Percentiles rank a stretch among this genome's conserved stretches.
phyloP scores from a whole-genome alignment of 495 filamentous ascomycete genomes.

The Echria macrotheca region DNA sequence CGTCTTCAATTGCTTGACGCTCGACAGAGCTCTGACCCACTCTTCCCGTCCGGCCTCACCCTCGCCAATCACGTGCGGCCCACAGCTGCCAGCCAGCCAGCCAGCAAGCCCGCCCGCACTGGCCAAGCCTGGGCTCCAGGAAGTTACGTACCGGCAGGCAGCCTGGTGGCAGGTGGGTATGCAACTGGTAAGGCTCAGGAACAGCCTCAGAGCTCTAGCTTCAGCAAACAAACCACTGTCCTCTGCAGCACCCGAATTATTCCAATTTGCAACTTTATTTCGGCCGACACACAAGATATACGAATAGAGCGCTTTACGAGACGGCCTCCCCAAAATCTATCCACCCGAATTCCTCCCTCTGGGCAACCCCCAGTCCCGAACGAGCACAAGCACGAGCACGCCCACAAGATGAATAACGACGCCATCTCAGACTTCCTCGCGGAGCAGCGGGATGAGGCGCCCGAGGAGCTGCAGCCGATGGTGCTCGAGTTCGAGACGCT shows the following conservation, averaged over 20 bases:
- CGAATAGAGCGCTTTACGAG: too few species aligned
- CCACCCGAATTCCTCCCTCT: not conserved
- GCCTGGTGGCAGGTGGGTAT: constrained; percentile 25
- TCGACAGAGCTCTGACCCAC: constrained; percentile 23
- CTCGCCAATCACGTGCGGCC: constrained; percentile 16
- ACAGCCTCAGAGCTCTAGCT: constrained; percentile 12
- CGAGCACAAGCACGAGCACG: not conserved
- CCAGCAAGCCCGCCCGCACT: not conserved
- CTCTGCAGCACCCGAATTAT: not conserved
- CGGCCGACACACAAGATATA: too few species aligned
- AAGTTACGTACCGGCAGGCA: constrained; percentile 19
- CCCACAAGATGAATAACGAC: constrained; percentile 64
- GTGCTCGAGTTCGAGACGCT: constrained; percentile 93
- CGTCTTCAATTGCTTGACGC: constrained; percentile 7
- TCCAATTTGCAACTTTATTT: too few species aligned
- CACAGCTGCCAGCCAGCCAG: not conserved
- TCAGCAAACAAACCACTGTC: too few species aligned
- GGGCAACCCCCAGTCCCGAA: not conserved
- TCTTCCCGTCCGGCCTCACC: not conserved
- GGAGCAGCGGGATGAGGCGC: constrained; percentile 78
- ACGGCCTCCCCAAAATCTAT: constrained; percentile 7
- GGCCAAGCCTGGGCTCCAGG: not conserved
- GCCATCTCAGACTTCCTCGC: constrained; percentile 87
- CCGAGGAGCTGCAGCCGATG: constrained; percentile 77
- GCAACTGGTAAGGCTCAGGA: constrained; percentile 15